phyloP scores from a whole-genome alignment of 768 basidiomycete species.

The Lactarius trivialis region DNA sequence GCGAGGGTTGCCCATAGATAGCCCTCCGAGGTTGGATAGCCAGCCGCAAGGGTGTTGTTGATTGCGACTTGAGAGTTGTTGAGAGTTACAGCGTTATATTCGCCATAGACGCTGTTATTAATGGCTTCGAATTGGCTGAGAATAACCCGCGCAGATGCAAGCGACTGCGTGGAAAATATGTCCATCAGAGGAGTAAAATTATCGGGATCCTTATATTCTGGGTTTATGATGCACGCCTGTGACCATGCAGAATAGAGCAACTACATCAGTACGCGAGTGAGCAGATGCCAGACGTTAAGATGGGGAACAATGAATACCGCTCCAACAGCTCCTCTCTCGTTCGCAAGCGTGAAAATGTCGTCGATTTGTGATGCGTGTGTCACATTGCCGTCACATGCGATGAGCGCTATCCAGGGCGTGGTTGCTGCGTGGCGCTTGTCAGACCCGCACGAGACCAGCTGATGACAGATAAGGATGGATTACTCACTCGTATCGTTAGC shows the following conservation, averaged over 20 bases:
- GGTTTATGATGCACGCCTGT: constrained; percentile 67
- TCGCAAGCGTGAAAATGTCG: constrained; percentile 81
- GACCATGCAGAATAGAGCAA: constrained; percentile 73
- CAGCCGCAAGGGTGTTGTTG: constrained; percentile 37
- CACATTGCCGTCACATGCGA: constrained; percentile 75
- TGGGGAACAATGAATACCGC: constrained; percentile 43
- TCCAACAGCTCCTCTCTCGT: constrained; percentile 70
- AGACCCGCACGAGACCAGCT: neutral
- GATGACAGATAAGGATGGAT: neutral
- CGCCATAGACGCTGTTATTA: constrained; percentile 45
- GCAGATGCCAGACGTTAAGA: neutral
- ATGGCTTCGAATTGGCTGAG: constrained; percentile 50
- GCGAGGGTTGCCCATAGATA: constrained; percentile 68
- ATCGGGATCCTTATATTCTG: constrained; percentile 55
- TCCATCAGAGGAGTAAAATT: constrained; percentile 70
- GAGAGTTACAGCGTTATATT: constrained; percentile 56
- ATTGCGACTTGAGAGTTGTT: constrained; percentile 46
- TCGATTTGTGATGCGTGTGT: constrained; percentile 50
- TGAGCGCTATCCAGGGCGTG: constrained; percentile 89
- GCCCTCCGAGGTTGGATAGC: constrained; percentile 42
- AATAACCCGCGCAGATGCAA: constrained; percentile 50
- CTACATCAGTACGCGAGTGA: constrained; percentile 32
- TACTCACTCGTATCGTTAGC: constrained; percentile 42
- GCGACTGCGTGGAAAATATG: constrained; percentile 67
- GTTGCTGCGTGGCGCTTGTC: constrained; percentile 35